Base-by-base conservation (phyloP, 768 basidiomycete species). In the Termitomyces sp. region DNA sequence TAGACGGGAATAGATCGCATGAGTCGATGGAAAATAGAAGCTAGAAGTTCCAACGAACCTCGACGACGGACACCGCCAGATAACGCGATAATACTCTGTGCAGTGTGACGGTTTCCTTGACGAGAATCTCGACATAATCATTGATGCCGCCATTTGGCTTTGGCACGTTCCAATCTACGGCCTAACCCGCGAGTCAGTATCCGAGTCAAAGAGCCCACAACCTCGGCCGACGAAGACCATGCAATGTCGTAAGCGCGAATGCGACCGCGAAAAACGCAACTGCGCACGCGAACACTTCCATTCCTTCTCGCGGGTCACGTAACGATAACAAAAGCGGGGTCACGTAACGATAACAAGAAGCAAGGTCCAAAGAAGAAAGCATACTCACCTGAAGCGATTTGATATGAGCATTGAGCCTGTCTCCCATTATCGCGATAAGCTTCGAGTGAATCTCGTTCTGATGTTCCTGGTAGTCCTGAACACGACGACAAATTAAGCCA, bases 361-460 rank as follows among this genome's bases (percentile, higher is more conserved):
- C 30, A 30, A 30, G 30, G 28, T 28, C 28, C 4, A 28, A 28
- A 6, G 28, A n/a, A n/a, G n/a, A n/a, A n/a, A n/a, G n/a, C n/a
- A n/a, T n/a, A n/a, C n/a, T 69, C 61, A 88, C 92, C 76, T 90
- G 86, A 54, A 98, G 78, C 26, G 88, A 79, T 65, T 84, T 87
- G 68, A 93, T 88, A 69, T 98, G 96, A 1, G 88, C 86, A 64
- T 78, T 83, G 46, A 98, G 76, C 57, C 96, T 83, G 73, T 98
- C 96, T 40, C 94, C 89, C 97, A 99, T 99, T 73, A 98, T 99
- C 44, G 93, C 91, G 59, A 99, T 88, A 56, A 99, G 79, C 75
- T 99, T 99, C 53, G 92, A 84, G 71, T 98, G 96, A 54, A 99
- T 98, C 77, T 98, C 97, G 68, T 96, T 92, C 72, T 99, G 97